phyloP scores from a whole-genome alignment of 768 basidiomycete species.

The Strobilomyces dryophilus region DNA sequence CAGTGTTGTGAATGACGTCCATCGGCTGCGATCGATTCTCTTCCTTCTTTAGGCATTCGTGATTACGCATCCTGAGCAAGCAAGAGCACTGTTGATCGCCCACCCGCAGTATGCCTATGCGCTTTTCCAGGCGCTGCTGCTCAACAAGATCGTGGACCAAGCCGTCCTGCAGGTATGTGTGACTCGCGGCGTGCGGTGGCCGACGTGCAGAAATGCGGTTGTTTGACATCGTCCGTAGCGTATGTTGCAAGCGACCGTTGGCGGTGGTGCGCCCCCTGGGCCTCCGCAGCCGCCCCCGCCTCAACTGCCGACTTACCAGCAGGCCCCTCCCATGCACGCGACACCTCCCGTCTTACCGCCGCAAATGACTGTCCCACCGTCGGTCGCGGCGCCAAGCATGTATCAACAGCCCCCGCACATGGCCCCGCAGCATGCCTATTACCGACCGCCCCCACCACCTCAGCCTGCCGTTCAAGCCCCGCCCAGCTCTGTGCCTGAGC shows the following conservation, averaged over 20 bases:
- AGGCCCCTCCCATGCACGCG: constrained; percentile 28
- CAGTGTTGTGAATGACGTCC: constrained; percentile 19
- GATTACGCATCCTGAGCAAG: constrained; percentile 87
- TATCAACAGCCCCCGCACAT: constrained; percentile 32
- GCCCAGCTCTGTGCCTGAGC: constrained; percentile 32
- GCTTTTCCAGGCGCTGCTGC: constrained; percentile 87
- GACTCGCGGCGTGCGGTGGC: constrained; percentile 4
- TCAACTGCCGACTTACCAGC: constrained; percentile 30
- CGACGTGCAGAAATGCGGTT: background rate
- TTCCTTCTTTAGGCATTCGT: constrained; percentile 76
- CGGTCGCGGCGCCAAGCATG: constrained; percentile 23
- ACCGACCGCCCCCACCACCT: constrained; percentile 30
- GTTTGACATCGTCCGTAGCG: constrained; percentile 31
- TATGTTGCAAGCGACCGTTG: constrained; percentile 47
- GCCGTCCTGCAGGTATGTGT: constrained; percentile 69
- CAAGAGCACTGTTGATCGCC: constrained; percentile 66
- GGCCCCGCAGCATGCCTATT: constrained; percentile 28
- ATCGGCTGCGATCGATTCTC: constrained; percentile 3
- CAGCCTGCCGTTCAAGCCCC: constrained; percentile 29
- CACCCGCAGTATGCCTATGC: constrained; percentile 97
- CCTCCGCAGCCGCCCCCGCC: constrained; percentile 30
- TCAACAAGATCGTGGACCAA: constrained; percentile 92
- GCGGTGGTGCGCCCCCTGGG: constrained; percentile 23
- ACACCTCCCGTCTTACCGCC: constrained; percentile 33
- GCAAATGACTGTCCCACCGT: constrained; percentile 29